Conservation (phyloP, 2,329 filamentous ascomycete species). For the Pseudogymnoascus sp. region DNA sequence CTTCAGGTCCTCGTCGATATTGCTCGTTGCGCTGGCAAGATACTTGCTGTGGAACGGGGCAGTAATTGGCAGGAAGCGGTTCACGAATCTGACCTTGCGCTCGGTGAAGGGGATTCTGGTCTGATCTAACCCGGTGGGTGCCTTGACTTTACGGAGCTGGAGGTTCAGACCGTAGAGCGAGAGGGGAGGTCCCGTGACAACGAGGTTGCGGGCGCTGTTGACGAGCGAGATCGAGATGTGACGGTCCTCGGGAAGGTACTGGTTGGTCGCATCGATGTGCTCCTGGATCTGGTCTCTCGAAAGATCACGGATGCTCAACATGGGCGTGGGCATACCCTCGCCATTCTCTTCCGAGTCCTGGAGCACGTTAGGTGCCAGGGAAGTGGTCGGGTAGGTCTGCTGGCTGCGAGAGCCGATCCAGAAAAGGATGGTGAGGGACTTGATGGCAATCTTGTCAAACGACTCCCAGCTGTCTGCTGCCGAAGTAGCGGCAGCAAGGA, state of each 20-base stretch:
- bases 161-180: slow-evolving; percentile 94
- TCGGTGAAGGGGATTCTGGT: slow-evolving; percentile 90
- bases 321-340: slow-evolving; percentile 91
- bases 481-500: slow-evolving; percentile 85
- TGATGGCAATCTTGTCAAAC: slow-evolving; percentile 69
- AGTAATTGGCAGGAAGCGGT: slow-evolving; percentile 94
- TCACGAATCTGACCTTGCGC: slow-evolving; percentile 91
- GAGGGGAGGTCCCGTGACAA: slow-evolving; percentile 91
- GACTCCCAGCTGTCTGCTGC: slow-evolving; percentile 90
- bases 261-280: slow-evolving; percentile 93
- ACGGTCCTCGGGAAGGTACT: slow-evolving; percentile 84
- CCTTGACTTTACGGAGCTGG: slow-evolving; percentile 92
- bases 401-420: slow-evolving; percentile 98
- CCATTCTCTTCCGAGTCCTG: slow-evolving; percentile 91
- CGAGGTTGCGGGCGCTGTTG: slow-evolving; percentile 94
- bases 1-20: slow-evolving; percentile 82
- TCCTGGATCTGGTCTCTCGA: slow-evolving; percentile 83
- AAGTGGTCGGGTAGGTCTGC: slow-evolving; percentile 92
- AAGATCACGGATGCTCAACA: slow-evolving; percentile 94
- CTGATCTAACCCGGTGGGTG: slow-evolving; percentile 93
- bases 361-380: slow-evolving; percentile 79
- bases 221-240: slow-evolving; percentile 93
- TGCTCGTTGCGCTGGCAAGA: slow-evolving; percentile 68
- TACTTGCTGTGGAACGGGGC: slow-evolving; percentile 98
- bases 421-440: slow-evolving; percentile 87